Percentiles rank a stretch among this genome's conserved stretches.
Evolutionary conservation across 2,329 filamentous ascomycete genomes (phyloP).

Genomic region (Gnomoniopsis smithogilvyi): DNA sequence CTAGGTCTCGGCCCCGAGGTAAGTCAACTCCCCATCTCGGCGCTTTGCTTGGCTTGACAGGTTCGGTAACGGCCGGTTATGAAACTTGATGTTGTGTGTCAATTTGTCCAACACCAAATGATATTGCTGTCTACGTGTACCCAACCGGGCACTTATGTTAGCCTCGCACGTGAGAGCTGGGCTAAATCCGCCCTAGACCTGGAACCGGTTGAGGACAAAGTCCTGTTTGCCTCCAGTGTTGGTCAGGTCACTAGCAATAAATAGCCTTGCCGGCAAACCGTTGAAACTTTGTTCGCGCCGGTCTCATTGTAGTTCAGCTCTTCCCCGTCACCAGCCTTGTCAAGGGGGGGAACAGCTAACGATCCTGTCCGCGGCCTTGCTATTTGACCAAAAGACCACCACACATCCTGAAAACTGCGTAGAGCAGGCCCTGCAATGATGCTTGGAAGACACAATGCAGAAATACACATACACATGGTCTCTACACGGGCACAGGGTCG

Average conservation of each 20-base stretch:
- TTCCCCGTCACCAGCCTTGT: neutral
- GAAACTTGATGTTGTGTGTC: conserved; percentile 19
- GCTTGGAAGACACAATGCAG: neutral
- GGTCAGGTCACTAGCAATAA: conserved; percentile 4
- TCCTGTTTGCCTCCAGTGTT: conserved; percentile 9
- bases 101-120: conserved; percentile 12
- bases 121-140: conserved; percentile 19
- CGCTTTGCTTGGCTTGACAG: conserved; percentile 24
- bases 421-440: neutral
- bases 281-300: conserved; percentile 4
- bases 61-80: conserved; percentile 28
- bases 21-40: conserved; percentile 13
- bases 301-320: conserved; percentile 3
- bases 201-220: conserved; percentile 10
- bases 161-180: conserved; percentile 23
- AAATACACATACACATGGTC: neutral
- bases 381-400: neutral
- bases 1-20: conserved; percentile 25
- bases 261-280: neutral
- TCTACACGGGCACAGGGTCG: conserved; percentile 1
- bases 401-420: neutral
- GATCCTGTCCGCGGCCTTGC: neutral
- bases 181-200: conserved; percentile 2
- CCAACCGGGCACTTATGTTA: conserved; percentile 19
- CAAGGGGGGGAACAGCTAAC: neutral